Evolutionary conservation across 2,329 filamentous ascomycete genomes (phyloP), one percentile per base, ranked within the genome.

Genomic region (Exserohilum rostratum): DNA sequence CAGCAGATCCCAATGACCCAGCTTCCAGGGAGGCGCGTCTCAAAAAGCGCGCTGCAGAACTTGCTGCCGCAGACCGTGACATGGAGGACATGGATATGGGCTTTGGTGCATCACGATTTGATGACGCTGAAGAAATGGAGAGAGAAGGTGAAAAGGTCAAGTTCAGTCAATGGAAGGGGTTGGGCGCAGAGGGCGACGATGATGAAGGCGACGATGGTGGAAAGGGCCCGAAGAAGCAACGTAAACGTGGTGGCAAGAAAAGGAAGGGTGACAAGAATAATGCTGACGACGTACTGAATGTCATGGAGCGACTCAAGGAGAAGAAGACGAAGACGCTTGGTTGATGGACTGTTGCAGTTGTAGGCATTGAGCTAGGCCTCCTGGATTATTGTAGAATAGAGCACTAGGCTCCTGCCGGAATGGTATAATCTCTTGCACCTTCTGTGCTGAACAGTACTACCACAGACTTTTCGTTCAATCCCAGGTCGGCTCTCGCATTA

Each of bases 81-180:
- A 86, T 92, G 43, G 87, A 93, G 53, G 93, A 99, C 76, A 84
- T 99, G 77, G 95, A 99, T 69, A 85, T 98, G 81, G 93, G 93
- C 56, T 98, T 99, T 69, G 95, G 95, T 30, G 90, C 87, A 17
- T 95, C 89, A 69, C 84, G 93, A 25, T 88, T 91, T 67, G 92
- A 90, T 49, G 95, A 97, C 68, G 92, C 93, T 45, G 93, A 93
- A 55, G 93, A 96, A 60, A 84, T 89, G 60, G 90, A 92, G 35
- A 71, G 79, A 77, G 71, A 81, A 10, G 76, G 74, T 0, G 71
- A 79, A 38, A 86, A 83, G 62, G 78, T 91, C 59, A 90, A 90
- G 77, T 75, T 93, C 50, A 86, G 85, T 34, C 78, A 85, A 66
- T 90, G 90, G 80, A 80, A 78, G 49, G 78, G 76, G 2, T 52